Evolutionary conservation across 2,329 filamentous ascomycete genomes (phyloP), one percentile per base, ranked within the genome.

Genomic region (Fusarium continuum): DNA sequence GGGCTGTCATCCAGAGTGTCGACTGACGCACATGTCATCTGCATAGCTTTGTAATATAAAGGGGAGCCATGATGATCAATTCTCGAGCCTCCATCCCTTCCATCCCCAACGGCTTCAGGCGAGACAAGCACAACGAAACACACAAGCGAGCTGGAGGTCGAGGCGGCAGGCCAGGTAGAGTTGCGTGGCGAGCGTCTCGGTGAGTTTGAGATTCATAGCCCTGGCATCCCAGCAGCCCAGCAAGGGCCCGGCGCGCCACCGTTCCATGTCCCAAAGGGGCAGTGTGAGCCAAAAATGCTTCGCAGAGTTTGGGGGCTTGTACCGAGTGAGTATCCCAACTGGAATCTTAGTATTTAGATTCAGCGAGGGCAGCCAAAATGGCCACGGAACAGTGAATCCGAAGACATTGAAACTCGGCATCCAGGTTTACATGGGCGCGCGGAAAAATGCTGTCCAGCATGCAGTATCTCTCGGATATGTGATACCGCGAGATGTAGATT

Each of bases 171-270:
- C 28, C 11, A 49, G 22, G 35, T 47, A 25, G 43, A 14, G 29
- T 35, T 41, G 49, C 35, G 40, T 57, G 64, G 61, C 48, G 57
- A 65, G 57, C 57, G 52, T 55, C 60, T 68, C 57, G 68, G 62
- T 70, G 67, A 70, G 68, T 62, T 70, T 68, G 59, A 54, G 44
- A 55, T 26, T 26, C 39, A 26, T 29, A 41, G 45, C 35, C 51
- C 13, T 16, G 56, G n/a, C n/a, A n/a, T n/a, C n/a, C n/a, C n/a
- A 55, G 47, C 57, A 39, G 43, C 46, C 19, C 44, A 69, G 56
- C 40, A 35, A 51, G 55, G 52, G 50, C 55, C 43, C 48, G 38
- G 56, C 50, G 53, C 63, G 65, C 67, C 69, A 69, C 57, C 51
- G 56, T 63, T 49, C 51, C 48, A 60, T 54, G 48, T 56, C 53